Percentiles rank a stretch among this genome's conserved stretches.
These are phyloP conservation scores for Chaetomium tenue DNA, from an alignment of 495 filamentous ascomycete genomes.

Conservation along the genomic window DNA sequence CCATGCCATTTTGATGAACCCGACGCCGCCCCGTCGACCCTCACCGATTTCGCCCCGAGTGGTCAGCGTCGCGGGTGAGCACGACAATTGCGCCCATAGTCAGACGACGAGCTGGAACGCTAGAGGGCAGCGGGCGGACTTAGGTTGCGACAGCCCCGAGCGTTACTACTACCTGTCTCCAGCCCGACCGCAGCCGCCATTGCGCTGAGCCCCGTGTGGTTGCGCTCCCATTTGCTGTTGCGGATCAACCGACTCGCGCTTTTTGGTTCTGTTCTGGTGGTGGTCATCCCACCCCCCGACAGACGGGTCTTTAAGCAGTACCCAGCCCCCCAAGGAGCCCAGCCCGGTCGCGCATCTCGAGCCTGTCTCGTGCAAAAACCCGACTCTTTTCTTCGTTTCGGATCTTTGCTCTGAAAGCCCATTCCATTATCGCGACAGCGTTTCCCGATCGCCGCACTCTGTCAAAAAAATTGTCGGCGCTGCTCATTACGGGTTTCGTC, in stretches of 20 bases:
- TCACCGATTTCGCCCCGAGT: constrained; percentile 35
- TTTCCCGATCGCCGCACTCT: background rate
- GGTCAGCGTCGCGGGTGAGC: constrained; percentile 33
- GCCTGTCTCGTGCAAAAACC: no score
- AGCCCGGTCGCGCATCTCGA: background rate
- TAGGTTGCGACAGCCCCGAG: constrained; percentile 10
- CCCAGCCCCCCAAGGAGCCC: background rate
- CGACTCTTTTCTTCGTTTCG: no score
- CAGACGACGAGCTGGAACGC: constrained; percentile 18
- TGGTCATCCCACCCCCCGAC: background rate
- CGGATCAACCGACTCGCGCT: background rate
- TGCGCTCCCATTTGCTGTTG: background rate
- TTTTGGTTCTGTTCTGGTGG: constrained; percentile 1
- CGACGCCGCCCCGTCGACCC: constrained; percentile 35
- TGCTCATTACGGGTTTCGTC: background rate
- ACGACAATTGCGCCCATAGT: constrained; percentile 30
- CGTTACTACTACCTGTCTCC: background rate
- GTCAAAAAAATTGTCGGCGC: background rate
- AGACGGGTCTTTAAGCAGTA: background rate
- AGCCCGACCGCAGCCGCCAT: background rate
- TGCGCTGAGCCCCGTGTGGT: background rate
- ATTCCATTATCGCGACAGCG: background rate
- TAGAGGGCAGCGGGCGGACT: constrained; percentile 21
- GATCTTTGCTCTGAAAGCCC: no score
- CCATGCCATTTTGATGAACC: constrained; percentile 40